Base-by-base conservation (phyloP, 208 protist species). In the Acanthamoeba sp. region DNA sequence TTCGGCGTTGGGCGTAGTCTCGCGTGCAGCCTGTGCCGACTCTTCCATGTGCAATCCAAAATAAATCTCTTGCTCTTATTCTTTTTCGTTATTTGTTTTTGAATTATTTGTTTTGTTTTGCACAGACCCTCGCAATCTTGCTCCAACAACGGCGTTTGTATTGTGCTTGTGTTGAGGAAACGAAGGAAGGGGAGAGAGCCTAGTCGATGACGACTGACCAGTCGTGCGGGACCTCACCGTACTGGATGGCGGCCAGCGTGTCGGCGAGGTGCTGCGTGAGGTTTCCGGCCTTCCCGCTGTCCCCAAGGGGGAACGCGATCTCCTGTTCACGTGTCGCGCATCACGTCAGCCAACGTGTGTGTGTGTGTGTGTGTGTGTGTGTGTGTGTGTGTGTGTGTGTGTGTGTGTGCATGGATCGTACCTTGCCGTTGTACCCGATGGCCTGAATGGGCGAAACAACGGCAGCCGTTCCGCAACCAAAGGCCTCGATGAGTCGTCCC, bases 401-500 rank as follows among this genome's bases (percentile, higher is more conserved):
- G 34, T 94, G 73, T 45, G 95, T 90, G 18, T 93, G 92, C 20
- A 48, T 27, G 29, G 24, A 3, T 24, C 59, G n/a, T 95, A 95
- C 29, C 93, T 94, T 95, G 42, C 97, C 98, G 40, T 97, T 93
- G 95, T 98, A 99, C 29, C 92, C 27, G 57, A 99, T 98, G 12
- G n/a, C 40, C 7, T 97, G 95, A 45, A 99, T 97, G 50, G 99
- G 98, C 3, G 97, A 97, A 20, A 99, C 98, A 82, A 99, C 98
- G 29, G 98, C 98, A 14, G 99, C 99, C 10, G 99, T 99, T 57
- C 99, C 99, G 57, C 98, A 97, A 42, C 99, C 99, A 95, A 99
- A 99, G 94, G 96, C 97, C 97, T 99, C 99, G 4, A 98, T 82
- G 76, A 99, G 95, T 42, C 98, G 96, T 10, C 96, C 96, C 84